phyloP scores from a whole-genome alignment of 306 rosid species.

The Hippophae rhamnoides region DNA sequence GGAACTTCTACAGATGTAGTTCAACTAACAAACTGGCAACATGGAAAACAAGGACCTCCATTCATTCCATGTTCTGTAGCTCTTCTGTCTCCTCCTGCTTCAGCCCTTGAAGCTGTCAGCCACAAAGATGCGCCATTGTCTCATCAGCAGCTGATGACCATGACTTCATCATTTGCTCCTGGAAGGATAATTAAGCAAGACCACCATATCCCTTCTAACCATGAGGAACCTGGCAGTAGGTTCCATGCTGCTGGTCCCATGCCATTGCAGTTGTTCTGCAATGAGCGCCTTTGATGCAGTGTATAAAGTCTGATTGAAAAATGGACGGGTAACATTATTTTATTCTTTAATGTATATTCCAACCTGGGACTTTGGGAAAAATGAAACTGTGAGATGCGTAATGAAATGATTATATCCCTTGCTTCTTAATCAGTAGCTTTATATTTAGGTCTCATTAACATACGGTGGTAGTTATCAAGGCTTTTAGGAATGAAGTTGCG shows the following conservation, averaged over 20 bases:
- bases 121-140: conserved; percentile 31
- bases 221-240: conserved; percentile 31
- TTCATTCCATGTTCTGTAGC: conserved; percentile 19
- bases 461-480: too few species aligned
- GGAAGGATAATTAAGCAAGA: conserved; percentile 31
- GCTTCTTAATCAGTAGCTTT: too few species aligned
- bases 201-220: conserved; percentile 26
- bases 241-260: conserved; percentile 18
- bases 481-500: too few species aligned
- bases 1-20: conserved; percentile 22
- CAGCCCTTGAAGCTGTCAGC: conserved; percentile 32
- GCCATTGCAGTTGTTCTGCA: conserved; percentile 33
- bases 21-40: conserved; percentile 44
- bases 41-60: conserved; percentile 31
- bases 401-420: too few species aligned
- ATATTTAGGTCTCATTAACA: too few species aligned
- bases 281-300: conserved; percentile 19
- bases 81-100: conserved; percentile 25
- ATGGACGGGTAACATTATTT: background rate
- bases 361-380: too few species aligned
- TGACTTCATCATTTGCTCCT: conserved; percentile 27
- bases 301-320: background rate
- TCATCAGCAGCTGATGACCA: conserved; percentile 29
- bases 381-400: too few species aligned
- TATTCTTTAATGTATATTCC: too few species aligned